Percentiles rank a stretch among this genome's conserved stretches.
Evolutionary conservation across 805 yeast genomes (phyloP).

Genomic region (Wickerhamiella australiensis): DNA sequence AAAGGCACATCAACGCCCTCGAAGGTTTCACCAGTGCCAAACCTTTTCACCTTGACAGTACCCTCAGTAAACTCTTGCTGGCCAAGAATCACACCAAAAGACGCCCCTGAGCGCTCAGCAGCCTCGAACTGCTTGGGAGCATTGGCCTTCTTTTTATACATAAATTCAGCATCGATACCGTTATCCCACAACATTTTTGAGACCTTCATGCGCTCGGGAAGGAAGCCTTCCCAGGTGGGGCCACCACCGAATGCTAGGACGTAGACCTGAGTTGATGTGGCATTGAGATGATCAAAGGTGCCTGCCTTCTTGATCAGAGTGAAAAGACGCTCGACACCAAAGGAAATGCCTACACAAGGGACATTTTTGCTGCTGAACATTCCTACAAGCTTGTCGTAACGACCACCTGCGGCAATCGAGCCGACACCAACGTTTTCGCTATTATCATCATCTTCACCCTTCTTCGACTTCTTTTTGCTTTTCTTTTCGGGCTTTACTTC

Average conservation of each 20-base stretch:
- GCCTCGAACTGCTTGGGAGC: constrained; percentile 95
- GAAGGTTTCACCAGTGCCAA: constrained; percentile 78
- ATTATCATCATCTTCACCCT: constrained; percentile 71
- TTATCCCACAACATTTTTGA: constrained; percentile 76
- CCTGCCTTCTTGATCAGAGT: constrained; percentile 75
- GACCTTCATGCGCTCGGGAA: constrained; percentile 81
- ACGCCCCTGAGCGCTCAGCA: constrained; percentile 89
- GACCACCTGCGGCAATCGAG: constrained; percentile 97
- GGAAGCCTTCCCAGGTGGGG: constrained; percentile 85
- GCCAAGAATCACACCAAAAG: constrained; percentile 83
- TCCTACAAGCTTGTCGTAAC: constrained; percentile 92
- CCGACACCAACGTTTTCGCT: constrained; percentile 97
- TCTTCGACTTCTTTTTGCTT: constrained; percentile 28
- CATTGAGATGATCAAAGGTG: constrained; percentile 51
- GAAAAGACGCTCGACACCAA: constrained; percentile 92
- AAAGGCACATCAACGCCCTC: constrained; percentile 68
- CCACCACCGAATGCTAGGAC: constrained; percentile 99
- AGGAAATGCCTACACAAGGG: constrained; percentile 95
- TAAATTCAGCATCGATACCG: constrained; percentile 81
- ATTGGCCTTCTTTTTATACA: constrained; percentile 87
- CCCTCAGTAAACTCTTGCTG: constrained; percentile 85
- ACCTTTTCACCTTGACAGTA: constrained; percentile 67
- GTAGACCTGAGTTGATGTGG: constrained; percentile 83
- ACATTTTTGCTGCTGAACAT: constrained; percentile 89
- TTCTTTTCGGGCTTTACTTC: constrained; percentile 20